phyloP scores from a whole-genome alignment of 768 basidiomycete species.

The Agaricus subrufescens region DNA sequence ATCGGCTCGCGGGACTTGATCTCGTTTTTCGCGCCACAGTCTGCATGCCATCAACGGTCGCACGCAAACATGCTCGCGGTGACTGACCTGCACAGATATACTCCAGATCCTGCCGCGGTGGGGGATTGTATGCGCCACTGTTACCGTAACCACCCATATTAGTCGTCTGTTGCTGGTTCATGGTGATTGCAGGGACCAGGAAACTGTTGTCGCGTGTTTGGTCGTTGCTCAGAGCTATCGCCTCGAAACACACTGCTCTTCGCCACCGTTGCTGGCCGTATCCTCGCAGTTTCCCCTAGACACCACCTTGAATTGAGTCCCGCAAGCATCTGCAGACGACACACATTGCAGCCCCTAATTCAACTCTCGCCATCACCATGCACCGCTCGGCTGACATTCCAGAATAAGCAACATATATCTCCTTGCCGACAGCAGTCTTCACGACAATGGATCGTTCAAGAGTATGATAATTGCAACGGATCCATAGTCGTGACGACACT shows the following conservation, averaged over 20 bases:
- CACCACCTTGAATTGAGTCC: not conserved
- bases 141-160: constrained; percentile 14
- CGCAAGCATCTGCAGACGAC: no score
- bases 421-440: constrained; percentile 53
- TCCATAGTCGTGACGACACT: constrained; percentile 41
- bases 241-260: no score
- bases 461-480: constrained; percentile 11
- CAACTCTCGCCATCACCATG: not conserved
- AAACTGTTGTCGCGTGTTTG: constrained; percentile 9
- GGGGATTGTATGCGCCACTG: constrained; percentile 26
- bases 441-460: constrained; percentile 10
- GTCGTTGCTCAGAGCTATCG: not conserved
- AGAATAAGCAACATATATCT: constrained; percentile 27
- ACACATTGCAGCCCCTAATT: not conserved
- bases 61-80: not conserved
- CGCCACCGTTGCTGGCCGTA: no score
- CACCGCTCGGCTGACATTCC: constrained; percentile 7
- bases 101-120: constrained; percentile 66
- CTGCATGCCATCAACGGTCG: constrained; percentile 30
- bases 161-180: constrained; percentile 22
- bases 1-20: constrained; percentile 91
- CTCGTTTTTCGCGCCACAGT: constrained; percentile 90
- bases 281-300: not conserved
- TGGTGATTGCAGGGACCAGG: constrained; percentile 15
- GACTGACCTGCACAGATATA: constrained; percentile 79